Conservation (phyloP, 2,329 filamentous ascomycete species). For the Xylariomycetidae sp. region DNA sequence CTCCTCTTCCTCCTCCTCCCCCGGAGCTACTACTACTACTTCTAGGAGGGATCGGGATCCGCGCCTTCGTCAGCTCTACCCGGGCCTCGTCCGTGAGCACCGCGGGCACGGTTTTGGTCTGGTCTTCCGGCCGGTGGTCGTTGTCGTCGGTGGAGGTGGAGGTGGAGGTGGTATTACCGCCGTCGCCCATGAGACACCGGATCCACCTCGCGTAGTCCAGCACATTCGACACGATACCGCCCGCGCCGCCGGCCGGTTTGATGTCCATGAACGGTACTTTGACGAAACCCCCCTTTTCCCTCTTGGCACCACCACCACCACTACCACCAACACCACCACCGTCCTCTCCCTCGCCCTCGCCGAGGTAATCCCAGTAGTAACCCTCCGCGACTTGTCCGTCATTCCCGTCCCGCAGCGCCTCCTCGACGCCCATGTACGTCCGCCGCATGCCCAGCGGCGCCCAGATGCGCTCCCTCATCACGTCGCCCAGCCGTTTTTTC, state of each 20-base stretch:
- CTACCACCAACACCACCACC: no score
- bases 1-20: no score
- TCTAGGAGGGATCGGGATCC: slow-evolving; percentile 19
- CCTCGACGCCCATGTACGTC: slow-evolving; percentile 30
- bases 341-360: not conserved
- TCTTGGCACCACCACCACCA: no score
- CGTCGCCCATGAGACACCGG: slow-evolving; percentile 38
- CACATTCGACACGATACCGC: slow-evolving; percentile 40
- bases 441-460: slow-evolving; percentile 38
- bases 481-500: slow-evolving; percentile 31
- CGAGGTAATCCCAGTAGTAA: slow-evolving; percentile 34
- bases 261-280: slow-evolving; percentile 22
- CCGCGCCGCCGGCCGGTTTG: slow-evolving; percentile 34
- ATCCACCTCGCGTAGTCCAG: slow-evolving; percentile 50
- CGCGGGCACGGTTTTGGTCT: no score
- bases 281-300: slow-evolving; percentile 13
- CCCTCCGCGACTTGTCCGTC: no score
- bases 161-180: no score
- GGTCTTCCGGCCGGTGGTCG: no score
- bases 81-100: slow-evolving; percentile 30
- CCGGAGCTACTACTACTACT: no score
- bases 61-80: slow-evolving; percentile 27
- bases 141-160: no score
- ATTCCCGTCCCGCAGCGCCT: no score
- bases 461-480: slow-evolving; percentile 38